Conservation (phyloP, 164 flowering plant species). For the Dillenia turbinata region DNA sequence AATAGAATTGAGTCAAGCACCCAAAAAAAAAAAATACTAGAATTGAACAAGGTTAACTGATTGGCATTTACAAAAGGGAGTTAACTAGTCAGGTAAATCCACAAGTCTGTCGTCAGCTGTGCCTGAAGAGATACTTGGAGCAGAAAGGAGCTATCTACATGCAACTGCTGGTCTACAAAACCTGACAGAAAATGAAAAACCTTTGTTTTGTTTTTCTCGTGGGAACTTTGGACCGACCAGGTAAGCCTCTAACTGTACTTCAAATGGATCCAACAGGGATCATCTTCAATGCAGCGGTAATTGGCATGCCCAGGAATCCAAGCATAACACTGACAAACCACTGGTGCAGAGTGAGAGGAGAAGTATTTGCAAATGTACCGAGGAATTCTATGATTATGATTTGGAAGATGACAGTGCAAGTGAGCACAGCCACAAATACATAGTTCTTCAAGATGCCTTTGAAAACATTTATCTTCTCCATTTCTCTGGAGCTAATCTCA, state of each 20-base stretch:
- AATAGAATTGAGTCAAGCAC: too few species aligned
- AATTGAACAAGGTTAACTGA: too few species aligned
- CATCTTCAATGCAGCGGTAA: slow-evolving; percentile 86
- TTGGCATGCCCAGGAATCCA: slow-evolving; percentile 90
- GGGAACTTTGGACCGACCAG: too few species aligned
- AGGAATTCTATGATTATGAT: slow-evolving; percentile 70
- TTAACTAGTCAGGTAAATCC: too few species aligned
- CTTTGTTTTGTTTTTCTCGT: too few species aligned
- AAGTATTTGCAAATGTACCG: slow-evolving; percentile 82
- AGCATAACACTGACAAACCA: slow-evolving; percentile 66
- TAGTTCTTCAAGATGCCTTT: slow-evolving; percentile 75
- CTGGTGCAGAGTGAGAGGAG: slow-evolving; percentile 63
- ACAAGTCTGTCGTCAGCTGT: too few species aligned
- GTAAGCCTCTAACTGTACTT: slow-evolving; percentile 5
- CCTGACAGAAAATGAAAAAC: too few species aligned
- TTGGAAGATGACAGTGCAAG: slow-evolving; percentile 70
- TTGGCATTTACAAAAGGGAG: too few species aligned
- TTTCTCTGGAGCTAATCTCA: slow-evolving; percentile 89
- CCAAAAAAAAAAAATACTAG: too few species aligned
- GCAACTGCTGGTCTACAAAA: too few species aligned
- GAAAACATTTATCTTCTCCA: slow-evolving; percentile 88
- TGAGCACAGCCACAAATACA: slow-evolving; percentile 70
- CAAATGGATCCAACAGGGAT: slow-evolving; percentile 55
- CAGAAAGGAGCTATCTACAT: too few species aligned
- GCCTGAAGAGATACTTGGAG: too few species aligned